These are phyloP conservation scores for Fraxinus quadrangulata DNA, from an alignment of 257 asterid species.

Conservation along the genomic window DNA sequence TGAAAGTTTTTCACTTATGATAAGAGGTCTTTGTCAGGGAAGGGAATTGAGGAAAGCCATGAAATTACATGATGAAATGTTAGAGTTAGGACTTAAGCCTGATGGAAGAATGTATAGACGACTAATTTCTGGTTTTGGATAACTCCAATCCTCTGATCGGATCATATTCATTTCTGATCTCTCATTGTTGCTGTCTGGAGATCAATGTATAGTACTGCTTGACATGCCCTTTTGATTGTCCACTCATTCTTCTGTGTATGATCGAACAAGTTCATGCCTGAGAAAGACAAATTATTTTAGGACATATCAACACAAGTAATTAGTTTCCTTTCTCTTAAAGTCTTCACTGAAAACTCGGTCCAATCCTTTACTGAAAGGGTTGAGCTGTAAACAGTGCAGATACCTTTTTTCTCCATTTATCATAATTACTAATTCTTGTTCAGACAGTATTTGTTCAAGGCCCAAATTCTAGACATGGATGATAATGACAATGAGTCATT, in stretches of 20 bases:
- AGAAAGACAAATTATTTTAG: background rate
- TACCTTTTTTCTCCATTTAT: background rate
- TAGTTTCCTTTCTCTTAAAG: background rate
- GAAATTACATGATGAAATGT: slow-evolving; percentile 77
- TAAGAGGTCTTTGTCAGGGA: slow-evolving; percentile 55
- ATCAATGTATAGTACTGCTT: background rate
- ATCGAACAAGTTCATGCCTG: background rate
- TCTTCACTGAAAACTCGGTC: background rate
- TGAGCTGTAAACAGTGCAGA: background rate
- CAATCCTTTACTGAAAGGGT: background rate
- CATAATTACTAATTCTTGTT: background rate
- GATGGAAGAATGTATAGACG: slow-evolving; percentile 52
- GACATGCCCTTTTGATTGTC: background rate
- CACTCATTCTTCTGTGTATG: background rate
- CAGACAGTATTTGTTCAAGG: background rate
- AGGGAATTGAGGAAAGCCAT: slow-evolving; percentile 70
- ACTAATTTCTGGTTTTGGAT: slow-evolving; percentile 67
- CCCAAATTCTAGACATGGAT: no score
- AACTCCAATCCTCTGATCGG: slow-evolving; percentile 11
- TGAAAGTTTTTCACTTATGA: slow-evolving; percentile 57
- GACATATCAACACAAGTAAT: background rate
- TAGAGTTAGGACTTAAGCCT: slow-evolving; percentile 70
- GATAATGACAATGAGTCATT: no score
- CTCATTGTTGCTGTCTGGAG: background rate
- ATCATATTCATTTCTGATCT: background rate